Percentiles rank a stretch among this genome's conserved stretches.
These are phyloP conservation scores for Cercospora sojina DNA, from an alignment of 2,329 filamentous ascomycete genomes.

Conservation along the genomic window DNA sequence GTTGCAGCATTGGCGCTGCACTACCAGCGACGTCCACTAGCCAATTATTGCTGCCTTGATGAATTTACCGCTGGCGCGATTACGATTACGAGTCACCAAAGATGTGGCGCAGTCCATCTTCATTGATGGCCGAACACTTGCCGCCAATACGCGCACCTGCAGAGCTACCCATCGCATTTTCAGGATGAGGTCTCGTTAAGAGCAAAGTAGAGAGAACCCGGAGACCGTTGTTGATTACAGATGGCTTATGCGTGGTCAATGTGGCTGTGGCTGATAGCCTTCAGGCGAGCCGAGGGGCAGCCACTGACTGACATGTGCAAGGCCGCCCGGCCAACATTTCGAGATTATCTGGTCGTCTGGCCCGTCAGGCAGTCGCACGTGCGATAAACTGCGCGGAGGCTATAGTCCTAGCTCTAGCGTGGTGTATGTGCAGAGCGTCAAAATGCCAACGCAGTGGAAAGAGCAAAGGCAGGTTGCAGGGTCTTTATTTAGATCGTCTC, in stretches of 20 bases:
- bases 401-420: neutral
- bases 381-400: neutral
- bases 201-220: neutral
- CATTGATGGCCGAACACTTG: neutral
- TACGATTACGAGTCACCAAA: neutral
- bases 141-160: neutral
- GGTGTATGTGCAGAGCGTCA: neutral
- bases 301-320: constrained; percentile 3
- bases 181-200: neutral
- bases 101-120: neutral
- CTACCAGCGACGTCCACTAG: neutral
- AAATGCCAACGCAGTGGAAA: neutral
- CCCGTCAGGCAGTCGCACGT: neutral
- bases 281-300: neutral
- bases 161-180: neutral
- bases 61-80: neutral
- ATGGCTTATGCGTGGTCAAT: neutral
- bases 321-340: neutral
- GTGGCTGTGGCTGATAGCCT: neutral
- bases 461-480: neutral
- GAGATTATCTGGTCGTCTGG: neutral
- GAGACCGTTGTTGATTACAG: neutral
- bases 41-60: neutral
- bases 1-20: neutral
- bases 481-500: neutral